A percentile compares a stretch with the other conserved stretches of the same genome.
These are phyloP conservation scores for Suillus plorans DNA, from an alignment of 768 basidiomycete species.

Conservation along the genomic window DNA sequence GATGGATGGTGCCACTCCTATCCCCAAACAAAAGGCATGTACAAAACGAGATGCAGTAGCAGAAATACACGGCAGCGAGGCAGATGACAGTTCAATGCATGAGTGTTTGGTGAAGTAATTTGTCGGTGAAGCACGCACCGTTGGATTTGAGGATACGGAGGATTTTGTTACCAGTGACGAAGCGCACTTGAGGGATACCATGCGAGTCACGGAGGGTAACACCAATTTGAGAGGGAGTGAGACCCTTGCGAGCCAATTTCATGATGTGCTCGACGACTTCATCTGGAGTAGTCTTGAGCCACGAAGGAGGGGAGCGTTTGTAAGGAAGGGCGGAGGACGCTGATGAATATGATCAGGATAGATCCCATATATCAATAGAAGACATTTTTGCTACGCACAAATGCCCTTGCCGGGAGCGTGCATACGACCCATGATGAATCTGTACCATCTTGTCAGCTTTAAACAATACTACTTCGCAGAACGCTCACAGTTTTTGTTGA, in stretches of 20 bases:
- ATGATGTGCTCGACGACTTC: slow-evolving; percentile 95
- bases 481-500: slow-evolving; percentile 37
- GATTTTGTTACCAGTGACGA: slow-evolving; percentile 99
- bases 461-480: slow-evolving; percentile 15
- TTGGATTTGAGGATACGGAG: slow-evolving; percentile 95
- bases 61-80: slow-evolving; percentile 6
- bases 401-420: slow-evolving; percentile 99
- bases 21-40: slow-evolving; percentile 52
- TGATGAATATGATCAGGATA: slow-evolving; percentile 14
- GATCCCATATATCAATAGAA: slow-evolving; percentile 4
- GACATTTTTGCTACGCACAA: slow-evolving; percentile 55
- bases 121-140: slow-evolving; percentile 52
- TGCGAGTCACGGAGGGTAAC: slow-evolving; percentile 97
- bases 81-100: slow-evolving; percentile 19
- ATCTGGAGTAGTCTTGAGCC: slow-evolving; percentile 95
- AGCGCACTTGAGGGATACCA: slow-evolving; percentile 97
- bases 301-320: slow-evolving; percentile 89
- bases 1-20: slow-evolving; percentile 95
- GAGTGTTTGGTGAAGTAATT: slow-evolving; percentile 13
- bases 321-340: slow-evolving; percentile 98
- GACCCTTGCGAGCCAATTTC: slow-evolving; percentile 97
- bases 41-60: slow-evolving; percentile 6
- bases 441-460: slow-evolving; percentile 21
- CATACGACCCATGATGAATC: slow-evolving; percentile 89
- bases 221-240: slow-evolving; percentile 97